Evolutionary conservation across 2,329 filamentous ascomycete species (phyloP).

Genomic region (Trichothecium sympodiale): DNA sequence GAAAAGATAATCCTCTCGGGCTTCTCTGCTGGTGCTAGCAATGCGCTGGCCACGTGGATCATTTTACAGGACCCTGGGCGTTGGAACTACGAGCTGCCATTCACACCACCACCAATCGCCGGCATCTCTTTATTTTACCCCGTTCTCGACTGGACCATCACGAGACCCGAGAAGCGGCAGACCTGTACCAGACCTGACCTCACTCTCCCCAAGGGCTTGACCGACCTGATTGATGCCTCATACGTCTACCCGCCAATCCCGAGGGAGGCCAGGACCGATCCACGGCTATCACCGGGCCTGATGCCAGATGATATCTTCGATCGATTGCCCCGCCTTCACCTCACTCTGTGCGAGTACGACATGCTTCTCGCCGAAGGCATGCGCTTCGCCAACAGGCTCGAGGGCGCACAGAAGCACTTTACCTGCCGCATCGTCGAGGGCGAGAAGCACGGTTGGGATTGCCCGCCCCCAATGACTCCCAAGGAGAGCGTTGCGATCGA

Average conservation of each 20-base stretch:
- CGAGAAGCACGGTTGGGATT: constrained; percentile 39
- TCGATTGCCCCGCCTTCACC: constrained; percentile 41
- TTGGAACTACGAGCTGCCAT: constrained; percentile 24
- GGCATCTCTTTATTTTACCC: constrained; percentile 52
- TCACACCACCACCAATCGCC: constrained; percentile 32
- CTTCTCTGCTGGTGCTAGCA: constrained; percentile 52
- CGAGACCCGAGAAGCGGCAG: constrained; percentile 43
- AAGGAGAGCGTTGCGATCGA: constrained; percentile 33
- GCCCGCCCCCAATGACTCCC: constrained; percentile 30
- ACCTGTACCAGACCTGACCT: constrained; percentile 43
- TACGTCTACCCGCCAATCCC: constrained; percentile 45
- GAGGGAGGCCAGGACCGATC: constrained; percentile 34
- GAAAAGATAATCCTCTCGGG: constrained; percentile 47
- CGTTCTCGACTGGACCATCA: constrained; percentile 47
- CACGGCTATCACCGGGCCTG: constrained; percentile 46
- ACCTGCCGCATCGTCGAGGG: constrained; percentile 31
- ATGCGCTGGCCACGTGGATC: constrained; percentile 37
- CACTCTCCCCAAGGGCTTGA: constrained; percentile 45
- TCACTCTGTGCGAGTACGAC: constrained; percentile 54
- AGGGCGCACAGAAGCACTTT: constrained; percentile 19
- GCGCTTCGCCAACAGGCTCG: constrained; percentile 48
- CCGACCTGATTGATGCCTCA: constrained; percentile 51
- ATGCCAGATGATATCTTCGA: constrained; percentile 41
- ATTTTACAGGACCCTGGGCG: constrained; percentile 31
- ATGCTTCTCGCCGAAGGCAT: constrained; percentile 53